phyloP scores from a whole-genome alignment of 768 basidiomycete species.

The Amanita pseudoporphyria region DNA sequence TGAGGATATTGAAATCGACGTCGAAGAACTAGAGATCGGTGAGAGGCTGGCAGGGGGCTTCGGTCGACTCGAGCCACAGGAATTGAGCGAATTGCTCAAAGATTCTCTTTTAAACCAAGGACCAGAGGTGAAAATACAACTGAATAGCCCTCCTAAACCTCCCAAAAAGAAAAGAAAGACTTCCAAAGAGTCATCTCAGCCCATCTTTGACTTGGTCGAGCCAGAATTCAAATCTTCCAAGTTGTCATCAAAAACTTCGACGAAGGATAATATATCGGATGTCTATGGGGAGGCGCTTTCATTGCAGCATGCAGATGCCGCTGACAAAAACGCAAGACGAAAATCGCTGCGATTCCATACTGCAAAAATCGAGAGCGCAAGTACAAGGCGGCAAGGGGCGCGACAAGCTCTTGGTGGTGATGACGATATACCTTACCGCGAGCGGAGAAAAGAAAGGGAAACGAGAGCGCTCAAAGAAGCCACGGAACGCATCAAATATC shows the following conservation, averaged over 20 bases:
- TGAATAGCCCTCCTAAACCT: slow-evolving; percentile 15
- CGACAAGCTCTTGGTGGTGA: slow-evolving; percentile 73
- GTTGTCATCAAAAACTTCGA: slow-evolving; percentile 16
- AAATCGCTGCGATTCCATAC: slow-evolving; percentile 91
- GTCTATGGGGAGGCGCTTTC: slow-evolving; percentile 68
- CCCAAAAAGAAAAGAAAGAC: slow-evolving; percentile 62
- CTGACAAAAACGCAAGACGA: slow-evolving; percentile 75
- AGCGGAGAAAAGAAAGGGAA: slow-evolving; percentile 58
- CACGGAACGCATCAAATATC: slow-evolving; percentile 30
- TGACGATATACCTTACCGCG: slow-evolving; percentile 89
- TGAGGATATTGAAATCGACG: slow-evolving; percentile 1
- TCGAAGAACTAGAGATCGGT: slow-evolving; percentile 18
- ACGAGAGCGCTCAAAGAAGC: slow-evolving; percentile 45
- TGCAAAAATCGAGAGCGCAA: slow-evolving; percentile 77
- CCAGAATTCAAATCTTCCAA: slow-evolving; percentile 53
- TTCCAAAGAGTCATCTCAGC: slow-evolving; percentile 15
- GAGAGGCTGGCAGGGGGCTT: background rate
- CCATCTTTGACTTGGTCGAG: slow-evolving; percentile 71
- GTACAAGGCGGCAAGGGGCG: slow-evolving; percentile 66
- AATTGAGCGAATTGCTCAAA: slow-evolving; percentile 48
- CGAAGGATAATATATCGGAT: slow-evolving; percentile 21
- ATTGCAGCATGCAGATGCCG: slow-evolving; percentile 62
- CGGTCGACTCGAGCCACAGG: slow-evolving; percentile 22
- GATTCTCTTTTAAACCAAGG: slow-evolving; percentile 28
- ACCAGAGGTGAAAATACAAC: background rate